Evolutionary conservation across 371 early-diverging fungal genomes (phyloP), one percentile per base, ranked within the genome.

Genomic region (Mortierella sp.): DNA sequence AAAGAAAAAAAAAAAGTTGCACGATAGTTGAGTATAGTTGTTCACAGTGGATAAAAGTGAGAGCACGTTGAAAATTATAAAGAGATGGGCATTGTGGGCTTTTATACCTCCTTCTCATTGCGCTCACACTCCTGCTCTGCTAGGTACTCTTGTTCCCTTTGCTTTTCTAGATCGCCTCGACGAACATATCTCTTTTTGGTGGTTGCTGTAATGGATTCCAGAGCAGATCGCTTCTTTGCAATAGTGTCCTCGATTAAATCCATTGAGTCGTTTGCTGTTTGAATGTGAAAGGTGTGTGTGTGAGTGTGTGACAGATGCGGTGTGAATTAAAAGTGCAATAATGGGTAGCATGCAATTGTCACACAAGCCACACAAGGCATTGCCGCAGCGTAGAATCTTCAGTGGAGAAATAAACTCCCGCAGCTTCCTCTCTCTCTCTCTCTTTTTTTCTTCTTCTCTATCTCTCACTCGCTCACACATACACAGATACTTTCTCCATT

Each of bases 161-260:
- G 75, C 61, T 89, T 87, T 68, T 96, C 95, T 26, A 95, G 72
- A 84, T 96, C 96, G 24, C 91, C 91, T 52, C 93, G 87, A 67
- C 91, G 93, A 28, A 94, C 77, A 84, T 94, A 95, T 62, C 94
- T 94, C 73, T 89, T 89, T 30, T 88, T 90, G 57, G 79, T 68
- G 35, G 83, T 83, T 28, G 67, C 81, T 18, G 75, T 70, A 3
- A 70, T 65, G 2, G 74, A 49, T 5, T 75, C 81, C 5, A 80
- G 32, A 20, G 81, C 81, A 4, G 81, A 68, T 40, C 81, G 75
- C 70, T 80, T 80, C 70, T 80, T 75, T 40, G 59, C 58, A 16
- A 80, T 62, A 26, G 59, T 45, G 9, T 75, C 75, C 64, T 75
- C 81, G 51, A 80, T 70, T 45, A 80, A 66, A 52, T 80, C 81